Evolutionary conservation across 768 basidiomycete species (phyloP).

Genomic region (Macrolepiota fuliginosa): DNA sequence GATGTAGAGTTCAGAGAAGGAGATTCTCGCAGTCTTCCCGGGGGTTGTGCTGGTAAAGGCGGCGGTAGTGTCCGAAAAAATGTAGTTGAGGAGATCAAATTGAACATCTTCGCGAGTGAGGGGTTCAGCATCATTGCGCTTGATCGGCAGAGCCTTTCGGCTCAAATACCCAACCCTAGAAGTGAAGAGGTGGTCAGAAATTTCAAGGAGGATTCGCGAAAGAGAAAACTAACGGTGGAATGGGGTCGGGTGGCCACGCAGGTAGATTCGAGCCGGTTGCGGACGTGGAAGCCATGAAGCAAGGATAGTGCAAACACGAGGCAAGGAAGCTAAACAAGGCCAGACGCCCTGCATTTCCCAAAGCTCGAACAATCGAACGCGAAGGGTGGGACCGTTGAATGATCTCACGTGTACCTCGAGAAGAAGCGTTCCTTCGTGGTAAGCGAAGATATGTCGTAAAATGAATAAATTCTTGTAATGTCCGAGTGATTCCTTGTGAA

Average conservation of each 20-base stretch:
- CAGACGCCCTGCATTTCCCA: constrained; percentile 21
- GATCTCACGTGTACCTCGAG: constrained; percentile 35
- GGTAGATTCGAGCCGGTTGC: constrained; percentile 27
- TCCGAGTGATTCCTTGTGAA: constrained; percentile 2
- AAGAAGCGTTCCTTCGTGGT: constrained; percentile 12
- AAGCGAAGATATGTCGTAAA: constrained; percentile 9
- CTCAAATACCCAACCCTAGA: constrained; percentile 57
- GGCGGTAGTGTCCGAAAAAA: constrained; percentile 67
- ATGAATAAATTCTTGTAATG: background rate
- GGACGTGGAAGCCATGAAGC: constrained; percentile 48
- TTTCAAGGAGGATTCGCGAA: constrained; percentile 5
- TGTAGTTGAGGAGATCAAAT: constrained; percentile 76
- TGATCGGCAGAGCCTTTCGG: constrained; percentile 74
- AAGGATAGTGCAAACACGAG: constrained; percentile 34
- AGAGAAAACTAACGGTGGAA: constrained; percentile 47
- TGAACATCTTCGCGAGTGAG: constrained; percentile 83
- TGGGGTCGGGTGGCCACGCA: constrained; percentile 46
- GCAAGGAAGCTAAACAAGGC: constrained; percentile 30
- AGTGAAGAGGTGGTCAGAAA: constrained; percentile 13
- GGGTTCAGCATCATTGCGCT: constrained; percentile 80
- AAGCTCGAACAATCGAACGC: constrained; percentile 19
- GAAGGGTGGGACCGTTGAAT: constrained; percentile 25
- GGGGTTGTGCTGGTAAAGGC: constrained; percentile 71
- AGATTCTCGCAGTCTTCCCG: constrained; percentile 50
- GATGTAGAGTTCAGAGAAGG: constrained; percentile 83